A percentile compares a stretch with the other conserved stretches of the same genome.
phyloP scores from a whole-genome alignment of 371 early-diverging fungal species.

The Coemansia sp. region DNA sequence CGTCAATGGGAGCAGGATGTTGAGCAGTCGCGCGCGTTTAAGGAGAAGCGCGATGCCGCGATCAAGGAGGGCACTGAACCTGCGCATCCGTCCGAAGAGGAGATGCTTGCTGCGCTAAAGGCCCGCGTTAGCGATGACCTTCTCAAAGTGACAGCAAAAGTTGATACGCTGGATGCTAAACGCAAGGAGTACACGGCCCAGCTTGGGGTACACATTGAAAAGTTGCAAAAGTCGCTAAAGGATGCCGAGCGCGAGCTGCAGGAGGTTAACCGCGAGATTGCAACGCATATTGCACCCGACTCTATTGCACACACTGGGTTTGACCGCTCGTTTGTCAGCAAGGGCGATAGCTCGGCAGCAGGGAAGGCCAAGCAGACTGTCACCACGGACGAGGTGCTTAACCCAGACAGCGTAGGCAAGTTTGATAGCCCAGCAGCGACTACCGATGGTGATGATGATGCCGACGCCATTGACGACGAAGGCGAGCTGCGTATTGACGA shows the following conservation, averaged over 20 bases:
- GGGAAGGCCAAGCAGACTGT: slow-evolving; percentile 29
- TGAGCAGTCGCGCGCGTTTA: slow-evolving; percentile 20
- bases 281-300: slow-evolving; percentile 74
- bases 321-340: slow-evolving; percentile 41
- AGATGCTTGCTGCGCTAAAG: slow-evolving; percentile 52
- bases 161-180: slow-evolving; percentile 19
- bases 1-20: slow-evolving; percentile 40
- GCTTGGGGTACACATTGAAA: slow-evolving; percentile 34
- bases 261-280: slow-evolving; percentile 63
- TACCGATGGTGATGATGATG: slow-evolving; percentile 51
- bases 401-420: slow-evolving; percentile 60
- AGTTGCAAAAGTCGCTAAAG: slow-evolving; percentile 27
- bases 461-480: slow-evolving; percentile 60
- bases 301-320: slow-evolving; percentile 74
- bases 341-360: slow-evolving; percentile 11
- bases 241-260: slow-evolving; percentile 57
- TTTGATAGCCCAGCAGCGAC: slow-evolving; percentile 23
- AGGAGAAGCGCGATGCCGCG: slow-evolving; percentile 27
- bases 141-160: slow-evolving; percentile 42
- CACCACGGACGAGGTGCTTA: slow-evolving; percentile 68
- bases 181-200: slow-evolving; percentile 42
- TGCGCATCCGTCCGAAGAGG: slow-evolving; percentile 40
- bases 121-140: slow-evolving; percentile 51
- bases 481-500: slow-evolving; percentile 60
- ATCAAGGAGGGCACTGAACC: slow-evolving; percentile 16